A percentile compares a stretch with the other conserved stretches of the same genome.
phyloP scores from a whole-genome alignment of 148 eudicot species.

The Cornus kousa region DNA sequence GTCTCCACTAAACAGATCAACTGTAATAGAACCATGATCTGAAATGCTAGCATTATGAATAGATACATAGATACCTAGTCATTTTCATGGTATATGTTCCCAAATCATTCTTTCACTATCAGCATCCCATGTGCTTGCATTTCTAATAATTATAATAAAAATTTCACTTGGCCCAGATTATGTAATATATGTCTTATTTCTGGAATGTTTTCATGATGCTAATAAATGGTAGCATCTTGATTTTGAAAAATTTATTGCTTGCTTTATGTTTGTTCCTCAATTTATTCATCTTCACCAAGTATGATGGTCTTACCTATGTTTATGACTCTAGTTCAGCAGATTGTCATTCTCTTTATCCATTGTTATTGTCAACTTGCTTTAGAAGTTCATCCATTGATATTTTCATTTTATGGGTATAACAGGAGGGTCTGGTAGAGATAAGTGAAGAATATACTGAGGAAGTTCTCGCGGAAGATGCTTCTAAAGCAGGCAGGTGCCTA shows the following conservation, averaged over 20 bases:
- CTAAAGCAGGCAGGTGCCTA: slow-evolving; percentile 35
- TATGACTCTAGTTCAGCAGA: background rate
- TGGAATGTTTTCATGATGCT: too few relatives aligned
- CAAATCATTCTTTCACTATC: too few relatives aligned
- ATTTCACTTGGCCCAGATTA: too few relatives aligned
- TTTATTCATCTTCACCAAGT: slow-evolving; percentile 10
- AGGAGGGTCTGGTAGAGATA: slow-evolving; percentile 92
- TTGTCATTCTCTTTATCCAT: slow-evolving; percentile 3
- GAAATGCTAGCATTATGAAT: too few relatives aligned
- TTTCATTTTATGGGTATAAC: slow-evolving; percentile 19
- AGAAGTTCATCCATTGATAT: background rate
- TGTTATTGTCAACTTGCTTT: background rate
- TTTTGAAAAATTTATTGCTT: background rate
- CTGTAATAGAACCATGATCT: too few relatives aligned
- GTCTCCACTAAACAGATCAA: too few relatives aligned
- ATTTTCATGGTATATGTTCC: too few relatives aligned
- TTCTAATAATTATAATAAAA: too few relatives aligned
- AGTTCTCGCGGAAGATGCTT: slow-evolving; percentile 29
- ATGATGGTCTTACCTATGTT: background rate
- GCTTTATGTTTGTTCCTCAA: background rate
- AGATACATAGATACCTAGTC: too few relatives aligned
- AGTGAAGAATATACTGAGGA: slow-evolving; percentile 75
- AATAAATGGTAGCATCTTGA: background rate
- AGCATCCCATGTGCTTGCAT: too few relatives aligned
- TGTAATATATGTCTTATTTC: too few relatives aligned